Evolutionary conservation across 192 early-diverging fungal genomes (phyloP).

Genomic region (Entomortierella beljakovae): DNA sequence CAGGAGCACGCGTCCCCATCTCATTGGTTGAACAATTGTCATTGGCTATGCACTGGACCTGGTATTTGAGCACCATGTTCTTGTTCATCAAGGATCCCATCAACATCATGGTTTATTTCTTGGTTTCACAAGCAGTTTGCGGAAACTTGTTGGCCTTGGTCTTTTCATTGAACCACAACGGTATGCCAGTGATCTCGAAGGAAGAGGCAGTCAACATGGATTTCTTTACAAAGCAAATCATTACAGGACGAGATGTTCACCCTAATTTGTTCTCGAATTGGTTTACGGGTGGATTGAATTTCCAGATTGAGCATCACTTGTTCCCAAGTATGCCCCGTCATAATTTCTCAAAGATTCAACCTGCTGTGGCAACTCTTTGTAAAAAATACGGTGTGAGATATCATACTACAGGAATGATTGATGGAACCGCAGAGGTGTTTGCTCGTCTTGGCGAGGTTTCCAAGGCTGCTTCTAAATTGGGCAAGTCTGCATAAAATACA

Average conservation of each 20-base stretch:
- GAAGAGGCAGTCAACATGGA: slow-evolving; percentile 74
- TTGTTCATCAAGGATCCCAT: slow-evolving; percentile 54
- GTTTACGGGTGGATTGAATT: slow-evolving; percentile 88
- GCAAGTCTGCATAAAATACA: slow-evolving; percentile 35
- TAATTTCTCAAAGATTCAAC: slow-evolving; percentile 70
- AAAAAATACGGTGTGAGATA: slow-evolving; percentile 74
- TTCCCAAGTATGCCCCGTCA: slow-evolving; percentile 87
- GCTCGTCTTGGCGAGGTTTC: slow-evolving; percentile 60
- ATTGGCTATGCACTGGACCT: slow-evolving; percentile 74
- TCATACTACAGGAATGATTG: slow-evolving; percentile 68
- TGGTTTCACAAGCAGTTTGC: slow-evolving; percentile 71
- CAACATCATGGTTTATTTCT: slow-evolving; percentile 65
- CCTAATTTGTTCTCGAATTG: slow-evolving; percentile 73
- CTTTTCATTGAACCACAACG: slow-evolving; percentile 87
- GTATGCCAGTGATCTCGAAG: slow-evolving; percentile 82
- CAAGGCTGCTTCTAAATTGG: slow-evolving; percentile 55
- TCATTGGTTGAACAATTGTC: slow-evolving; percentile 63
- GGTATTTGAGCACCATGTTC: slow-evolving; percentile 72
- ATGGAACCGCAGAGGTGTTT: slow-evolving; percentile 75
- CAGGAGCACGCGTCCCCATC: slow-evolving; percentile 53
- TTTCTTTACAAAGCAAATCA: slow-evolving; percentile 80
- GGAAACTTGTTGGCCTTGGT: slow-evolving; percentile 81
- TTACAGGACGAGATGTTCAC: slow-evolving; percentile 84
- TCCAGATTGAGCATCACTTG: slow-evolving; percentile 90
- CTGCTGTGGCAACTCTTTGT: slow-evolving; percentile 73